A percentile compares a stretch with the other conserved stretches of the same genome.
phyloP scores from a whole-genome alignment of 2,329 filamentous ascomycete species.

The Aspergillus persii region DNA sequence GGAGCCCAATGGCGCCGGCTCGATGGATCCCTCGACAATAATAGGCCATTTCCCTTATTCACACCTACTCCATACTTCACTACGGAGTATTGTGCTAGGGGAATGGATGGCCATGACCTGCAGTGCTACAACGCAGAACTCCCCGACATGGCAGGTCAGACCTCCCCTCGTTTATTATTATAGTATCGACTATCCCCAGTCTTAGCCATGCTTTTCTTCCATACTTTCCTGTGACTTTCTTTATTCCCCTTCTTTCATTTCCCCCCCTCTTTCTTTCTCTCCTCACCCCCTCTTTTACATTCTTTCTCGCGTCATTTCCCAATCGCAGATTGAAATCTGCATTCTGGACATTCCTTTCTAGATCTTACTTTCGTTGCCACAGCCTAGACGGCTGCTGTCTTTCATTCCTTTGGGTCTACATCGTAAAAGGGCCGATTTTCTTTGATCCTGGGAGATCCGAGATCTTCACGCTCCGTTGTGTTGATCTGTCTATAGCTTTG shows the following conservation, averaged over 20 bases:
- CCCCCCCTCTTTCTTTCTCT: slow-evolving; percentile 2
- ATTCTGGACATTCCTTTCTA: slow-evolving; percentile 12
- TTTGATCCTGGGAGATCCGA: background rate
- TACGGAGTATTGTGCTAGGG: background rate
- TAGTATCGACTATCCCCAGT: background rate
- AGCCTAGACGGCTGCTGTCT: slow-evolving; percentile 23
- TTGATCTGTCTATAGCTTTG: slow-evolving; percentile 6
- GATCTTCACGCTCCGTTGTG: background rate
- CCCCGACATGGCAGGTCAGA: background rate
- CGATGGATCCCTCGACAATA: slow-evolving; percentile 8
- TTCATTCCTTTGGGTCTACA: slow-evolving; percentile 14
- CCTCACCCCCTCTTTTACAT: slow-evolving; percentile 14
- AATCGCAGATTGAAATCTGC: slow-evolving; percentile 13
- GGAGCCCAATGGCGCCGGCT: background rate
- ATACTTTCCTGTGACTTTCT: background rate
- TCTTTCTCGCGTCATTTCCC: slow-evolving; percentile 14
- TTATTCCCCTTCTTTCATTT: slow-evolving; percentile 4
- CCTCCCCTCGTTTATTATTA: slow-evolving; percentile 2
- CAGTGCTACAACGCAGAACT: background rate
- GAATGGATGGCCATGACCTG: background rate
- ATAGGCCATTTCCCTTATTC: slow-evolving; percentile 1
- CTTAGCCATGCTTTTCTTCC: slow-evolving; percentile 6
- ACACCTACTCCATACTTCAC: background rate
- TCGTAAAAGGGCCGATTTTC: slow-evolving; percentile 6
- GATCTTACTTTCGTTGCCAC: slow-evolving; percentile 6